Percentiles rank a stretch among this genome's conserved stretches.
Evolutionary conservation across 2,329 filamentous ascomycete species (phyloP).

Genomic region (Ploettnerulaceae sp.): DNA sequence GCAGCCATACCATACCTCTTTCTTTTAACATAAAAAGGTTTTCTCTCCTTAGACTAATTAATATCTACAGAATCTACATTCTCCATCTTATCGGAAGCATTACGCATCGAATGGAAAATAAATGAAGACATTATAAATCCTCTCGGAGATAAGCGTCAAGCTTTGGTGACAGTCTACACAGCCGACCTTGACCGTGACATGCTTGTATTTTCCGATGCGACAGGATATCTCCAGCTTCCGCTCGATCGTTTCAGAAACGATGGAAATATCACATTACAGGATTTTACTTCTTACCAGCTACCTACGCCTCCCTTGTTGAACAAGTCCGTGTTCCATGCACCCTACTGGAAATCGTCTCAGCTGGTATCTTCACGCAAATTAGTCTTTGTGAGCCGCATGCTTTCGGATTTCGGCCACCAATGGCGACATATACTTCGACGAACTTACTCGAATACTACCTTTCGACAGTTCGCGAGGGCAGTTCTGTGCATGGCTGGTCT

Average conservation of each 20-base stretch:
- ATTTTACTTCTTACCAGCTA: not conserved
- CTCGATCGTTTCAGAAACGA: not conserved
- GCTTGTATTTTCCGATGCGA: not conserved
- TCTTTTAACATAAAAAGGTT: too few relatives aligned
- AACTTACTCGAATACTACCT: not conserved
- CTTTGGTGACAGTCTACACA: not conserved
- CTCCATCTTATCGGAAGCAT: not conserved
- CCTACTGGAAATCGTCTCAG: not conserved
- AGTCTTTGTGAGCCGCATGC: not conserved
- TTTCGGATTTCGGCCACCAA: not conserved
- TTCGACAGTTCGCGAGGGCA: not conserved
- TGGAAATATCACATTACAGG: not conserved
- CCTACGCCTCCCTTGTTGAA: not conserved
- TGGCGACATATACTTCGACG: constrained; percentile 1
- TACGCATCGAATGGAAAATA: not conserved
- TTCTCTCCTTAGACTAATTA: too few relatives aligned
- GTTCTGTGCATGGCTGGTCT: not conserved
- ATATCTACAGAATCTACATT: not conserved
- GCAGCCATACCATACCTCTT: too few relatives aligned
- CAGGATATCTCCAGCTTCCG: not conserved
- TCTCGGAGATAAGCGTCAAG: not conserved
- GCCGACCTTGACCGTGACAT: not conserved
- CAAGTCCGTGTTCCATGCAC: not conserved
- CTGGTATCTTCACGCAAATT: not conserved
- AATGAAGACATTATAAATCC: not conserved